A percentile compares a stretch with the other conserved stretches of the same genome.
phyloP scores from a whole-genome alignment of 1,139 yeast genomes.

The Geotrichum cucujoidarum region DNA sequence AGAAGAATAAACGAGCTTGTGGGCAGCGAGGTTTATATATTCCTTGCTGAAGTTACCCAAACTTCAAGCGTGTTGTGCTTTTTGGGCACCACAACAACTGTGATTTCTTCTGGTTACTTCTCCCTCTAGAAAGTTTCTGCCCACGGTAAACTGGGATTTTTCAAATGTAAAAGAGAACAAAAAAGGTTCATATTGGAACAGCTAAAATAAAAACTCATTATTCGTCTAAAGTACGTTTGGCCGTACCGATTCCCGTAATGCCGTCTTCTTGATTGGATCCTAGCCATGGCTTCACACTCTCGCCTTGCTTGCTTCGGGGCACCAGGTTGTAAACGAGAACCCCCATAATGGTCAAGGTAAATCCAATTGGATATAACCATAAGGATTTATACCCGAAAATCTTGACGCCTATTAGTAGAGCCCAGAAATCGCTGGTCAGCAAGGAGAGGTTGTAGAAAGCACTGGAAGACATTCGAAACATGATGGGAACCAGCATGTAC shows the following conservation, averaged over 20 bases:
- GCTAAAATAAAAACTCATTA: not conserved
- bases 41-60: too few relatives aligned
- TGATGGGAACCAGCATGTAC: constrained; percentile 41
- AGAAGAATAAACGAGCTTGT: too few relatives aligned
- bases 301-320: constrained; percentile 37
- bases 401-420: constrained; percentile 40
- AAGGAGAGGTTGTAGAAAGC: constrained; percentile 44
- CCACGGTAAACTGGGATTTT: too few relatives aligned
- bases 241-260: constrained; percentile 42
- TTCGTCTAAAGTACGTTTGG: too few relatives aligned
- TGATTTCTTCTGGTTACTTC: too few relatives aligned
- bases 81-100: too few relatives aligned
- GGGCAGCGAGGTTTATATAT: too few relatives aligned
- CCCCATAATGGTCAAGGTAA: constrained; percentile 42
- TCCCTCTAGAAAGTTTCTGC: too few relatives aligned
- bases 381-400: constrained; percentile 43
- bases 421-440: constrained; percentile 46
- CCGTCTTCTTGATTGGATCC: constrained; percentile 40
- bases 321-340: constrained; percentile 40
- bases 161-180: too few relatives aligned
- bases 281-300: constrained; percentile 44
- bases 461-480: constrained; percentile 45
- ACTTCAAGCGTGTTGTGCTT: too few relatives aligned
- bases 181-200: not conserved
- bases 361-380: constrained; percentile 46